Base-by-base conservation (phyloP, 805 yeast species). In the Starmera dryadoides region DNA sequence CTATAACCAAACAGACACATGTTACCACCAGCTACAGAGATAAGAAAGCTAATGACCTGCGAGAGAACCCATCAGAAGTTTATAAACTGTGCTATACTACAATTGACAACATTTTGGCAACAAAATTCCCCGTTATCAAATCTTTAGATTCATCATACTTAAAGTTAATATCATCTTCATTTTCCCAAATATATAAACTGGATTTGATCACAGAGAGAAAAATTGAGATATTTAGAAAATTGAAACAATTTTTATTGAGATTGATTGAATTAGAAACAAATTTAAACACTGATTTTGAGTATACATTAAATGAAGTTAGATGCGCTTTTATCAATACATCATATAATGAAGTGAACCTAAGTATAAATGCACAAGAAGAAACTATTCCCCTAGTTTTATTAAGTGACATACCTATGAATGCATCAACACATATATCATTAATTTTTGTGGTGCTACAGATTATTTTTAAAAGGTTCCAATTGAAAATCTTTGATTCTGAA, bases 361-460 rank as follows among this genome's bases (percentile, higher is more conserved):
- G n/a, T n/a, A n/a, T n/a, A n/a, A n/a, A n/a, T n/a, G n/a, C n/a
- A n/a, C n/a, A 34, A 6, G 6, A 16, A 9, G 36, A 22, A 9
- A 14, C 20, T 5, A 20, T 22, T n/a, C 12, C 29, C 4, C 15
- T 15, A 6, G 9, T 36, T 20, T 30, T 36, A 21, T 5, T 15
- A 5, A 11, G 17, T 6, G 14, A 21, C 12, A 19, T 32, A 32
- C 34, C 34, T 25, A 32, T 21, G 34, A 32, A 32, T 16, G 16
- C 23, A 12, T 11, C 19, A 6, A 14, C 18, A 5, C 23, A 43
- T 2, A 23, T 25, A 3, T 39, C 48, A 2, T 28, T 49, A 33
- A 50, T 47, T 26, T 41, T 55, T 28, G 35, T 53, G 9, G 35
- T 46, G 4, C 37, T 55, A 5, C 58, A 53, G 33, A 40, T 48